Percentiles rank a stretch among this genome's conserved stretches.
Conservation (phyloP, 148 eudicot genomes). For the Rhododendron vialii region DNA sequence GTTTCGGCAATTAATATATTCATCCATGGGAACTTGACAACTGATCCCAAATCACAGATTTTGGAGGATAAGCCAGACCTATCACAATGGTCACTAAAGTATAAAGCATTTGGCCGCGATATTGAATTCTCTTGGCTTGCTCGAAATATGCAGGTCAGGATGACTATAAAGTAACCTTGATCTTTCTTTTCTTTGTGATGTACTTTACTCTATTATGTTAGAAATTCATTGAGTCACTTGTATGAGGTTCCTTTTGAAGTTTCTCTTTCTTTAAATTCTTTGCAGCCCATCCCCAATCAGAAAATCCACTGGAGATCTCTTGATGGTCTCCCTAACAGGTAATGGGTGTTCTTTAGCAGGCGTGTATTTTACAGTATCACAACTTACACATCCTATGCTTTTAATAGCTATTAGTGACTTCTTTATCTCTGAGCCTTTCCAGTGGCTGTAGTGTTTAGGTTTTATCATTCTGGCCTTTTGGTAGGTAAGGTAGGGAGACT, state of each 20-base stretch:
- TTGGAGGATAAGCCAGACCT: constrained; percentile 82
- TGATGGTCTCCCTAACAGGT: constrained; percentile 97
- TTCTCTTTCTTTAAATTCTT: not conserved
- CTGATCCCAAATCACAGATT: constrained; percentile 33
- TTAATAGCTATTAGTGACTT: not conserved
- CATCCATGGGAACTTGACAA: constrained; percentile 5
- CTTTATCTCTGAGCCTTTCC: not conserved
- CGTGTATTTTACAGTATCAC: not conserved
- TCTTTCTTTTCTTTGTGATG: not conserved
- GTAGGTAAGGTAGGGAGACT: not conserved
- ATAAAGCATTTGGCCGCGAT: constrained; percentile 82
- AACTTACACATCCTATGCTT: not conserved
- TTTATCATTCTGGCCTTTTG: not conserved
- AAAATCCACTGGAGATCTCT: constrained; percentile 96
- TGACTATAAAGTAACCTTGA: not conserved
- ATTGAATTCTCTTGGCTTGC: constrained; percentile 98
- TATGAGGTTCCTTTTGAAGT: constrained; percentile 1
- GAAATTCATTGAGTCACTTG: not conserved
- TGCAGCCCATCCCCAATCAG: constrained; percentile 89
- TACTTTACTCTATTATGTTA: not conserved
- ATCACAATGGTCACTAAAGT: constrained; percentile 82
- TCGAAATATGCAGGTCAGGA: constrained; percentile 83
- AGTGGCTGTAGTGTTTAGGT: not conserved
- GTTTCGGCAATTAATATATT: not conserved
- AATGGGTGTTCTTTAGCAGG: not conserved